A percentile compares a stretch with the other conserved stretches of the same genome.
Evolutionary conservation across 1,139 yeast species (phyloP).

Genomic region (Meyerozyma athensensis): DNA sequence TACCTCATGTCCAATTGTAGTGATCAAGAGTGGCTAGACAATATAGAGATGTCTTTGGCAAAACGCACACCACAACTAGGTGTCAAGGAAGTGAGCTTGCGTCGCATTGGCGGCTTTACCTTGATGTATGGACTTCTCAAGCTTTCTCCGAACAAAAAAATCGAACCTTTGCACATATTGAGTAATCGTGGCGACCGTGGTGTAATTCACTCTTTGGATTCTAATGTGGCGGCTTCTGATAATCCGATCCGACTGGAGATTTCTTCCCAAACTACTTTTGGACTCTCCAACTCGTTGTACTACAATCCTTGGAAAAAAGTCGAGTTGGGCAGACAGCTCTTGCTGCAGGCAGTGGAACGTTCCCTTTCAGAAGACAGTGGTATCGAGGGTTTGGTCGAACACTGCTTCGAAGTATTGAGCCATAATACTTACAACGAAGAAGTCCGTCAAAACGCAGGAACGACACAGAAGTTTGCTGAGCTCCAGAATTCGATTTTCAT

Average conservation of each 20-base stretch:
- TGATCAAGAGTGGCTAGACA: slow-evolving; percentile 46
- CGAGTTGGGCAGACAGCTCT: slow-evolving; percentile 40
- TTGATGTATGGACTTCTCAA: slow-evolving; percentile 63
- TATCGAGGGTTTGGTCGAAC: slow-evolving; percentile 43
- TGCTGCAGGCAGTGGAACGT: slow-evolving; percentile 35
- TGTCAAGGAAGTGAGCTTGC: slow-evolving; percentile 25
- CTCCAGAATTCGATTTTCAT: slow-evolving; percentile 63
- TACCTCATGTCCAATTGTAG: slow-evolving; percentile 41
- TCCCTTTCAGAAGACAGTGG: slow-evolving; percentile 19
- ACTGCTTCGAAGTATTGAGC: slow-evolving; percentile 52
- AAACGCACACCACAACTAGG: slow-evolving; percentile 11
- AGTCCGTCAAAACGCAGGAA: slow-evolving; percentile 20
- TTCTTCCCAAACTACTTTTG: slow-evolving; percentile 31
- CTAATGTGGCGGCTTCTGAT: background rate
- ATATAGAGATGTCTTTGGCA: slow-evolving; percentile 25
- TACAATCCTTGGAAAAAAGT: slow-evolving; percentile 75
- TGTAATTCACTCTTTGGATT: slow-evolving; percentile 20
- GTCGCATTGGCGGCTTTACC: slow-evolving; percentile 76
- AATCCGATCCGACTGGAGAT: slow-evolving; percentile 13
- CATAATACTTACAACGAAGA: slow-evolving; percentile 34
- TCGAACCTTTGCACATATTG: slow-evolving; percentile 42
- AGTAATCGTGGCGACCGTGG: slow-evolving; percentile 48
- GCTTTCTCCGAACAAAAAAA: slow-evolving; percentile 17
- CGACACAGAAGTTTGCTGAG: slow-evolving; percentile 32
- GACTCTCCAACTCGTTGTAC: slow-evolving; percentile 61